Evolutionary conservation across 495 filamentous ascomycete genomes (phyloP), one percentile per base, ranked within the genome.

Genomic region (Baudoinia panamericana): DNA sequence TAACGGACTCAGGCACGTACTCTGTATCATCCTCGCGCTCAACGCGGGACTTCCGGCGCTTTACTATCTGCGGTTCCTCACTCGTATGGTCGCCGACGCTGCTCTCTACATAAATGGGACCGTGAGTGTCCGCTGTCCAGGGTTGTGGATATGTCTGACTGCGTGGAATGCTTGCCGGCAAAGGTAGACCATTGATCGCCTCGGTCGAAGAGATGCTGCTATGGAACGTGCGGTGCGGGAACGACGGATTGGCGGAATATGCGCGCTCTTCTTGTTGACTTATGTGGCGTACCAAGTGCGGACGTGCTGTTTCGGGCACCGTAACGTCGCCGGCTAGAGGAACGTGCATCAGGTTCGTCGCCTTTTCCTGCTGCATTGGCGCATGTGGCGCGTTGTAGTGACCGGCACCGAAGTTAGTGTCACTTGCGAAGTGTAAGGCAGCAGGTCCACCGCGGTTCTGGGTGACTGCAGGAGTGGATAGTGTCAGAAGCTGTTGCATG

Each of bases 1-100:
- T n/a, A n/a, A n/a, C n/a, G n/a, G n/a, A n/a, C n/a, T 24, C 28
- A 10, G 39, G 30, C 11, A 24, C 5, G 30, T 42, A 42, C 4
- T 42, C 39, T 2, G 6, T 13, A 5, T 42, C 39, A 5, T 32
- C 28, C 19, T 32, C 39, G 15, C 39, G 9, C 9, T 33, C 28
- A 4, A 17, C 22, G 5, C 24, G 28, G 12, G 39, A 42, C 18
- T 33, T 42, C n/a, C 39, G 30, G 2, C 39, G 28, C 30, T 42
- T 42, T 20, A 23, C 24, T 23, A 26, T 23, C 4, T 28, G 23
- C 13, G 13, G 23, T 7, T 39, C 23, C 3, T 8, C 36, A 13
- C 7, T n/a, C 23, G 16, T 16, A 37, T 8, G 19, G 8, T 26
- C 20, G 6, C 9, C 19, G 6, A 19, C 31, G 4, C 3, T 19